Base-by-base conservation (phyloP, 345 rosid genomes). In the Citrus trifoliata region DNA sequence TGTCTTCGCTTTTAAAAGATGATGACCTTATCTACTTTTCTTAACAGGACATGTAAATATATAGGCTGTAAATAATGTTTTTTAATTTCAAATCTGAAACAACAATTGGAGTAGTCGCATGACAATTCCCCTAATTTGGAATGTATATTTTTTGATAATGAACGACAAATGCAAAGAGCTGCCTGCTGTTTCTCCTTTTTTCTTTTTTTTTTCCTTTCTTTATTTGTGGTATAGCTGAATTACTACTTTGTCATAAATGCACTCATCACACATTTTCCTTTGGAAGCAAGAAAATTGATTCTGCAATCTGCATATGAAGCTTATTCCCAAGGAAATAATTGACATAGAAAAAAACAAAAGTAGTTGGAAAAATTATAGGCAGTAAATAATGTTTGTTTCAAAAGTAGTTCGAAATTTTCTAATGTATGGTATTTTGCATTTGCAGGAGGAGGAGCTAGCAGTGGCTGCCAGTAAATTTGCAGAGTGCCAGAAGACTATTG, bases 401-500 rank as follows among this genome's bases (percentile, higher is more conserved):
- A 10, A 37, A 25, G 25, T 55, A 10, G 33, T 6, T 64, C 33
- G 33, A 32, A 35, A 73, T 24, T 59, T 30, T 65, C 64, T 55
- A 25, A 33, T 58, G 21, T 70, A 13, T 37, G 38, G 51, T 53
- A 48, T 67, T 10, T 75, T 60, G 6, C 22, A 4, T 53, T 53
- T 53, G 60, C 90, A 95, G 98, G 97, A 88, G 82, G 81, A 85
- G 83, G 95, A 95, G 83, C 83, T 95, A 67, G 88, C 89, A 48
- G 75, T 79, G 40, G 94, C 97, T 74, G 93, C 98, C 53, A 81
- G 83, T 62, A 90, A 87, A 83, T 84, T 90, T 66, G 93, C 94
- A 7, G 98, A 93, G 70, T 95, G 98, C 88, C 95, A 95, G 81
- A 93, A 86, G 79, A 95, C 98, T 37, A 93, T 95, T 37, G 85